Base-by-base conservation (phyloP, 2,329 filamentous ascomycete species). In the Fusarium sp. region DNA sequence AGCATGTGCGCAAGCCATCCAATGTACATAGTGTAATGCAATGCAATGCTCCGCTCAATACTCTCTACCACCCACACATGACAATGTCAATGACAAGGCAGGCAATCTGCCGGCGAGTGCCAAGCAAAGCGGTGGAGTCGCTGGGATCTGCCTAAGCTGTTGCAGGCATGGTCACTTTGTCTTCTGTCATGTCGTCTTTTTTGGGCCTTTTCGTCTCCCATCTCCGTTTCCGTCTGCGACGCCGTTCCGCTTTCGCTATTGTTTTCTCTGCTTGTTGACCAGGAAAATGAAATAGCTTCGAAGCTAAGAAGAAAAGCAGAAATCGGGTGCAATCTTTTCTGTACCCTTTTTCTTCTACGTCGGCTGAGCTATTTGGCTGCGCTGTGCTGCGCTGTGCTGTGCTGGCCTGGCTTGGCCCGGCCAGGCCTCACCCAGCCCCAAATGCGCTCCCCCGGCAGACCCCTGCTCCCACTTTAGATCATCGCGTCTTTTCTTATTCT, bases 381-480 rank as follows among this genome's bases (percentile, higher is more conserved):
- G 39, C 51, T 54, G 60, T 49, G 39, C 51, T 35, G 33, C 16
- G 62, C 61, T 55, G 60, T 46, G 39, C 51, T 64, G 42, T 19
- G 42, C 23, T 44, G 59, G 27, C 33, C 60, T 72, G 33, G 42
- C 38, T 29, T 59, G 59, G 45, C 38, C 51, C 25, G 38, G 35
- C 58, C 56, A 48, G 60, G 56, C 58, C 51, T 63, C 54, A 49
- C 63, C 58, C 66, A 49, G 62, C 67, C 59, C 60, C 58, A 59
- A 55, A 60, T 54, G 46, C 56, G 41, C 62, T 65, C 56, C 54
- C 58, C 46, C 52, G 51, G 58, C 38, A 52, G 41, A 67, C 61
- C 73, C 64, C 59, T 61, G 57, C 63, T 65, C 37, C 52, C 64
- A 64, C 60, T 69, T 68, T 69, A 75, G 63, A 73, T 70, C 67